A percentile compares a stretch with the other conserved stretches of the same genome.
Evolutionary conservation across 305 asterid genomes (phyloP).

Genomic region (Rubia tinctorum): DNA sequence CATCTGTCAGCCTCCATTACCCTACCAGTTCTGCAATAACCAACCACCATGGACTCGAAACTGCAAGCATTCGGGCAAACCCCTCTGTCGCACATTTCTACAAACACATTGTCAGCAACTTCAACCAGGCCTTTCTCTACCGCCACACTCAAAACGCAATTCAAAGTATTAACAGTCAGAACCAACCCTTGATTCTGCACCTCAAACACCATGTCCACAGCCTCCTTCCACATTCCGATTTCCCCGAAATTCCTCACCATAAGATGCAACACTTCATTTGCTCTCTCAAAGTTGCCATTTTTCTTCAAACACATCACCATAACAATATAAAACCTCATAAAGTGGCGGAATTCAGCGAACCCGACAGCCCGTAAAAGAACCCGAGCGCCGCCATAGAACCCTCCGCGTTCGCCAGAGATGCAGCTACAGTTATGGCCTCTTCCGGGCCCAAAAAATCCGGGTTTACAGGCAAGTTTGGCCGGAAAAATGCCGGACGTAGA

Average conservation of each 20-base stretch:
- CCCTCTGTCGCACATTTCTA: constrained; percentile 82
- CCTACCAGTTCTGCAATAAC: constrained; percentile 64
- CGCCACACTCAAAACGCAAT: constrained; percentile 59
- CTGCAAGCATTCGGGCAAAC: constrained; percentile 56
- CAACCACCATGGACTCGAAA: constrained; percentile 77
- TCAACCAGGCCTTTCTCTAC: constrained; percentile 45
- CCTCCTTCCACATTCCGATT: constrained; percentile 76
- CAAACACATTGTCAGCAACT: constrained; percentile 77
- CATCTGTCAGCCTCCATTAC: constrained; percentile 72
- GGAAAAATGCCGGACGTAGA: constrained; percentile 27
- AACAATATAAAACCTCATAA: constrained; percentile 84
- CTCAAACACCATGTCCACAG: constrained; percentile 77
- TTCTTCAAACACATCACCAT: constrained; percentile 58
- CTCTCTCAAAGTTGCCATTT: constrained; percentile 65
- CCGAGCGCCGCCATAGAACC: constrained; percentile 92
- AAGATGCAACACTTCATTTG: constrained; percentile 72
- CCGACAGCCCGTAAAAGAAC: constrained; percentile 76
- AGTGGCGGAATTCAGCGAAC: constrained; percentile 53
- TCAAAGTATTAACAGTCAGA: constrained; percentile 59
- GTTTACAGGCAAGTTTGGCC: constrained; percentile 54
- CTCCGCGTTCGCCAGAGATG: constrained; percentile 77
- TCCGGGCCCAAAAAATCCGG: constrained; percentile 61
- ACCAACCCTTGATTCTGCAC: constrained; percentile 81
- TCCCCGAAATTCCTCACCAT: constrained; percentile 82
- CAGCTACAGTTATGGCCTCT: constrained; percentile 82